Evolutionary conservation across 306 rosid species (phyloP).

Genomic region (Ceratonia siliqua): DNA sequence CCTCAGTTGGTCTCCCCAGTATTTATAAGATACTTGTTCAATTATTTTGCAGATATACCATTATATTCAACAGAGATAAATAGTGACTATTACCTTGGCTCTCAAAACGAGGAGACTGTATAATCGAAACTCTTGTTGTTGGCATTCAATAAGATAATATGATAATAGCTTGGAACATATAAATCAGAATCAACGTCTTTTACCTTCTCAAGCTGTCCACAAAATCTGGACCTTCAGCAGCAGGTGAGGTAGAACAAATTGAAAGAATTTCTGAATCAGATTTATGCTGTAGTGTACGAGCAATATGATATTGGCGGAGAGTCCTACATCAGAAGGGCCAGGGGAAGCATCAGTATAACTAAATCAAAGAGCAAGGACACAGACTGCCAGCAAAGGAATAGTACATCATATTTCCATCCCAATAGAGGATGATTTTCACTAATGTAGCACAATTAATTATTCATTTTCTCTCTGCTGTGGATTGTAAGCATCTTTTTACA

Average conservation of each 20-base stretch:
- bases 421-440: conserved; percentile 17
- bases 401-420: not conserved
- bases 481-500: conserved; percentile 4
- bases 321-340: conserved; percentile 53
- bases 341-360: conserved; percentile 16
- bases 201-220: conserved; percentile 70
- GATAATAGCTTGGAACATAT: not conserved
- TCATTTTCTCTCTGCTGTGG: conserved; percentile 9
- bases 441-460: conserved; percentile 4
- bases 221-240: conserved; percentile 79
- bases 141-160: not conserved
- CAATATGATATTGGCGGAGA: conserved; percentile 31
- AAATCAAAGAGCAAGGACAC: conserved; percentile 1
- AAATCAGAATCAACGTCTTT: conserved; percentile 21
- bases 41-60: not conserved
- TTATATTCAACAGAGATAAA: not conserved
- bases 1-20: not conserved
- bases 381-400: conserved; percentile 11
- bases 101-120: not conserved
- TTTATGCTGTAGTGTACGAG: conserved; percentile 38
- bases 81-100: not conserved
- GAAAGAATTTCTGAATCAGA: conserved; percentile 79
- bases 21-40: not conserved
- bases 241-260: conserved; percentile 81
- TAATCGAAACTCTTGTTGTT: not conserved